Conservation (phyloP, 257 asterid genomes). For the Nemophila menziesii region DNA sequence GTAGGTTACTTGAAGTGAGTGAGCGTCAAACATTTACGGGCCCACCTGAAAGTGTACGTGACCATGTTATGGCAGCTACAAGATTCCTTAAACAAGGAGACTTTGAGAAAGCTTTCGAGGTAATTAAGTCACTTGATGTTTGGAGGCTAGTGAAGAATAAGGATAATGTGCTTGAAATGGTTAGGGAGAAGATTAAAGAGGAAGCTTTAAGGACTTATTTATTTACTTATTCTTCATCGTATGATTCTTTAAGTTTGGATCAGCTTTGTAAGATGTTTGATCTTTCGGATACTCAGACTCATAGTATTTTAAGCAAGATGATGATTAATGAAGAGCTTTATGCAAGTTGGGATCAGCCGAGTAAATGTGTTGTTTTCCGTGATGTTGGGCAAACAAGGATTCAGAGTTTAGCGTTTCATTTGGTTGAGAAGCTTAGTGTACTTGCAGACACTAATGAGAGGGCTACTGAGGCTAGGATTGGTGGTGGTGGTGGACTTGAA, state of each 20-base stretch:
- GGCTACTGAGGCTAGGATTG: constrained; percentile 60
- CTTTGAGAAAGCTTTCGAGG: constrained; percentile 50
- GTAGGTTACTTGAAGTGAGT: constrained; percentile 59
- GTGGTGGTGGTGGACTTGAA: constrained; percentile 79
- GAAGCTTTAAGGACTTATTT: constrained; percentile 89
- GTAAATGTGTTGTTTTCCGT: constrained; percentile 67
- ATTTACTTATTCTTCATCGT: constrained; percentile 65
- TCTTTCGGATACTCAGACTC: constrained; percentile 54
- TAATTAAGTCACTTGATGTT: constrained; percentile 61
- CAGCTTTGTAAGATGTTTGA: constrained; percentile 74
- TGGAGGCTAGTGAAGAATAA: constrained; percentile 75
- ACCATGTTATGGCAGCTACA: constrained; percentile 93
- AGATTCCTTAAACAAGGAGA: constrained; percentile 83
- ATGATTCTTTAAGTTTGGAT: constrained; percentile 65
- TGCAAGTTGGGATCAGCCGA: constrained; percentile 96
- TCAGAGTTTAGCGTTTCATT: constrained; percentile 69
- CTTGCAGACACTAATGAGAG: constrained; percentile 84
- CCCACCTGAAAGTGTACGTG: constrained; percentile 95
- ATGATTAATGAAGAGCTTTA: constrained; percentile 88
- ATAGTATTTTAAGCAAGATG: constrained; percentile 68
- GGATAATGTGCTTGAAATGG: constrained; percentile 64
- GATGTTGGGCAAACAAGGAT: constrained; percentile 67
- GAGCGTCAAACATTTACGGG: constrained; percentile 86
- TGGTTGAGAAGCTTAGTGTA: constrained; percentile 62
- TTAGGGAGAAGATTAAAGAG: constrained; percentile 72